These are phyloP conservation scores for Aaosphaeria arxii DNA, from an alignment of 2,329 filamentous ascomycete genomes.

Conservation along the genomic window DNA sequence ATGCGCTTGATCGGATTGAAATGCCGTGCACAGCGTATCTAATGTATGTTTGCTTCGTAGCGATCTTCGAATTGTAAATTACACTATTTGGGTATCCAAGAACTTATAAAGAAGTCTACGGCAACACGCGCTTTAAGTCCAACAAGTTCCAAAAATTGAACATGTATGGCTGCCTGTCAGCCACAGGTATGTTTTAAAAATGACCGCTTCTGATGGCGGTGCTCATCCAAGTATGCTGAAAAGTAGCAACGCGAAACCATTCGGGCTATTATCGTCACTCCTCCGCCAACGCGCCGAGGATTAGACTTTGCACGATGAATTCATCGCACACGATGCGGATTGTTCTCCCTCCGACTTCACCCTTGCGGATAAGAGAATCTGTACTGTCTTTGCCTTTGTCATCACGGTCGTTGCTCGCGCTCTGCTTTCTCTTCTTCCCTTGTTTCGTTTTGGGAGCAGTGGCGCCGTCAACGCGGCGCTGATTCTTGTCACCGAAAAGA, in stretches of 20 bases:
- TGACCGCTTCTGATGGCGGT: too few species aligned
- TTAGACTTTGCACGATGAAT: slow-evolving; percentile 87
- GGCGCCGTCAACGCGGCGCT: not conserved
- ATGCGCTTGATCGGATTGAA: too few species aligned
- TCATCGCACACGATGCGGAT: slow-evolving; percentile 76
- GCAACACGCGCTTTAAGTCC: too few species aligned
- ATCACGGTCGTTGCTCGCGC: not conserved
- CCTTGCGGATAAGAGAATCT: slow-evolving; percentile 17
- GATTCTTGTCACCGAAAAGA: not conserved
- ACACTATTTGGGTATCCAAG: too few species aligned
- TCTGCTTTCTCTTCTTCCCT: slow-evolving; percentile 29
- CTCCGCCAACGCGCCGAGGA: slow-evolving; percentile 75
- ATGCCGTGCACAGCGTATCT: too few species aligned
- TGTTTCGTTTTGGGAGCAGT: not conserved
- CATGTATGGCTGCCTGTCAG: too few species aligned
- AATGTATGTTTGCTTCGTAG: too few species aligned
- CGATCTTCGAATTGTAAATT: too few species aligned
- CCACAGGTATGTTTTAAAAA: too few species aligned
- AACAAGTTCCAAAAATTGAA: too few species aligned
- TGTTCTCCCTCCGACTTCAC: slow-evolving; percentile 45
- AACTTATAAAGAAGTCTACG: too few species aligned
- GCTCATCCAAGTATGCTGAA: too few species aligned
- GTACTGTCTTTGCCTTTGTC: slow-evolving; percentile 3
- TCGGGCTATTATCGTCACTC: slow-evolving; percentile 29
- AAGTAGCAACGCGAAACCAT: not conserved